Base-by-base conservation (phyloP, 345 rosid species). In the Euphorbia tirucalli region DNA sequence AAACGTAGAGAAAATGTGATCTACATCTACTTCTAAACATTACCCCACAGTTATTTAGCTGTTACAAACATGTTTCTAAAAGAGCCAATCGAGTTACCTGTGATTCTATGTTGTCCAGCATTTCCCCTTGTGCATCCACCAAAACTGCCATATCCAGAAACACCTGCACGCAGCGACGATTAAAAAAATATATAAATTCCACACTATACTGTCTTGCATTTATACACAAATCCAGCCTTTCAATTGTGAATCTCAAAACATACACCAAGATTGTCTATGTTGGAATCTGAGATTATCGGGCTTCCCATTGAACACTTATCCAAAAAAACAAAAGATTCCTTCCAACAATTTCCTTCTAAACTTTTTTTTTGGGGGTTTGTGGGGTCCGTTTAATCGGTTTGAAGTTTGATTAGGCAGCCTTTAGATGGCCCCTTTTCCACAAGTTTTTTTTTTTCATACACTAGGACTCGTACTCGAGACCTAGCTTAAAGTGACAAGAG, bases 91-190 rank as follows among this genome's bases (percentile, higher is more conserved):
- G 10, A 21, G 27, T 65, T 85, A 92, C 98, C 89, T 93, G 93
- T 37, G 88, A 81, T 82, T 96, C 99, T 64, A 93, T 96, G 82
- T 88, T 86, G 87, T 96, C 90, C 2, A 96, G 81, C 97, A 93
- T 84, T 66, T 96, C 97, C 66, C 98, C 97, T 65, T 93, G 98
- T 52, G 94, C 92, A 64, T 96, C 94, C 55, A 93, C 98, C 81
- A 96, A 72, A 61, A 93, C 99, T 0, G 98, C 98, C 90, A 96
- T 93, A 74, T 96, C 98, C 60, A 93, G 79, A 83, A 91, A 96
- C 75, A 91, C 78, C 99, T 95, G 91, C 83, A 75, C 41, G 35
- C 4, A 2, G 31, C 58, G 48, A 62, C 62, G 32, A 46, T 70
- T 64, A 41, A 21, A n/a, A 60, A 66, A 48, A 32, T 1, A 72